phyloP scores from a whole-genome alignment of 2,329 filamentous ascomycete species.

The Apiospora marii region DNA sequence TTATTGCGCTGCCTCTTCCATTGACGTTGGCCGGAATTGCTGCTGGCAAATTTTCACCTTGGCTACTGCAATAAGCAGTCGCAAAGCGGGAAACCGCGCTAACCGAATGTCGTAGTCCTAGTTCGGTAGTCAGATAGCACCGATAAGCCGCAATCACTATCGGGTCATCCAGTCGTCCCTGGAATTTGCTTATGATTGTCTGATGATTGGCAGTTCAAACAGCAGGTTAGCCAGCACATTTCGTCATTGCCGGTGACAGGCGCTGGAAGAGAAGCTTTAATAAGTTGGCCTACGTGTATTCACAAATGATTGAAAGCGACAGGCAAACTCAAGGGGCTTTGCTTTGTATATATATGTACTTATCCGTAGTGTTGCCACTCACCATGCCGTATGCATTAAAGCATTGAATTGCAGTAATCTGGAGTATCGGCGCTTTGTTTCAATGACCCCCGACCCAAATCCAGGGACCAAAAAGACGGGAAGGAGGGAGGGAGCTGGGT shows the following conservation, averaged over 20 bases:
- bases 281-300: too few relatives aligned
- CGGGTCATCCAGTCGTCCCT: background rate
- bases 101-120: conserved; percentile 15
- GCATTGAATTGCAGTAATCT: background rate
- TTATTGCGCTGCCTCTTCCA: conserved; percentile 22
- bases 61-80: conserved; percentile 20
- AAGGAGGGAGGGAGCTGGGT: background rate
- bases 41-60: conserved; percentile 22
- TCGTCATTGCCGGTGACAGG: background rate
- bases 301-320: background rate
- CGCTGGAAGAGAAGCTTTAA: too few relatives aligned
- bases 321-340: background rate
- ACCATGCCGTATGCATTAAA: background rate
- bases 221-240: background rate
- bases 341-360: background rate
- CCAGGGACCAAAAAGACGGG: background rate
- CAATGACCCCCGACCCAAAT: conserved; percentile 8
- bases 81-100: conserved; percentile 11
- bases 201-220: background rate
- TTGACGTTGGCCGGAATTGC: conserved; percentile 23
- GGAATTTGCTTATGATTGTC: background rate
- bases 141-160: background rate
- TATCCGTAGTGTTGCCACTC: background rate
- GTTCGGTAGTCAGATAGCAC: background rate
- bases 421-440: background rate